Evolutionary conservation across 108 stramenopile species (phyloP), one percentile per base, ranked within the genome.

Genomic region (Mediolabrus comicus): DNA sequence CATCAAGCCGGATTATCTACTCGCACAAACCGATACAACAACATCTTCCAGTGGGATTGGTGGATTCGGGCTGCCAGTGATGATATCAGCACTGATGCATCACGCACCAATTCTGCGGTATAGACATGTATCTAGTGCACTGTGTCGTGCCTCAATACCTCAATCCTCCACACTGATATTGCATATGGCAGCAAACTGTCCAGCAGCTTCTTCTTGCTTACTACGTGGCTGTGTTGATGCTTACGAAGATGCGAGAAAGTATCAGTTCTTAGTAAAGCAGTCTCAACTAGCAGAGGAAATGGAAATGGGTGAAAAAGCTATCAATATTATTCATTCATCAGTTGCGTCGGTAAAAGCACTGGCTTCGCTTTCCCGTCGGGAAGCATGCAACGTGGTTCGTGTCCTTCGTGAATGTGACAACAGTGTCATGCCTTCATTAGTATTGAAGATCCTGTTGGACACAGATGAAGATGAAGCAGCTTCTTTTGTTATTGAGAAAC

Each of bases 121-220:
- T n/a, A 53, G 73, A 30, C 88, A 92, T 67, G 84, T 88, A 25
- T 85, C 91, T 84, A 67, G 58, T 27, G 88, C 91, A 3, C 60
- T 92, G 13, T 92, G 91, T 59, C 74, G 88, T 59, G 85, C 88
- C 22, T 56, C 81, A 3, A 61, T 80, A n/a, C 88, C 91, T 51
- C 87, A 86, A 62, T 49, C 79, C 13, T 35, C 77, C 10, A 52
- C 46, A 43, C 51, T 92, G 26, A 79, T 92, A 51, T 54, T 59
- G n/a, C 59, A 72, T 43, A 64, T 92, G 77, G 91, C 75, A 0
- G 87, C 87, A 46, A 92, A 92, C 61, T 86, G 80, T 35, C 87
- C 88, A 19, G 64, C 84, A 24, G 80, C 86, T 9, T 54, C 75
- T 12, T 62, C 77, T n/a, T 74, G 75, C 51, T 69, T 92, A 28